Conservation (phyloP, 2,329 filamentous ascomycete genomes). For the Trichophyton equinum region DNA sequence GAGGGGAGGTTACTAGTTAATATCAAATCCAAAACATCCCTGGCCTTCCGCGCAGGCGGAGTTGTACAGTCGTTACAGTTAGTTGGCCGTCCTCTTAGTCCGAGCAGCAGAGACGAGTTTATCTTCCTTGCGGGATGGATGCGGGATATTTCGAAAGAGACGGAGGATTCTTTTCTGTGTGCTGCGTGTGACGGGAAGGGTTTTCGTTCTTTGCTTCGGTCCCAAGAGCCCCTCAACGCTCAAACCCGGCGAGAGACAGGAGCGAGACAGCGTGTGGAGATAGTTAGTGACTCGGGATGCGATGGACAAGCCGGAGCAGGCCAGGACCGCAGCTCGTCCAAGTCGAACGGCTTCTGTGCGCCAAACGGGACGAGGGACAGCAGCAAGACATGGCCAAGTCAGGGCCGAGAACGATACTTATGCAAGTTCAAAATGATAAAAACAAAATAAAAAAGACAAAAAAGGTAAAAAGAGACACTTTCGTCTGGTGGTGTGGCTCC, state of each 20-base stretch:
- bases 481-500: background rate
- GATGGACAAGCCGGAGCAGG: background rate
- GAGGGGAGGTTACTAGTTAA: background rate
- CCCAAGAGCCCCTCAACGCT: background rate
- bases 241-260: background rate
- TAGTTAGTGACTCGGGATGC: background rate
- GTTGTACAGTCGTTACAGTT: background rate
- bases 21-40: background rate
- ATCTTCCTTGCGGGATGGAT: background rate
- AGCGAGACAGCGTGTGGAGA: background rate
- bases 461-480: background rate
- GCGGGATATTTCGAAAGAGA: background rate
- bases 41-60: background rate
- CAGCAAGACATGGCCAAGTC: background rate
- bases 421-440: background rate
- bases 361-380: background rate
- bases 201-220: too few relatives aligned
- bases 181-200: background rate
- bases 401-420: background rate
- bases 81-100: too few relatives aligned
- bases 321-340: background rate
- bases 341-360: background rate
- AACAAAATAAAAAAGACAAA: background rate
- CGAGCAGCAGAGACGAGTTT: background rate
- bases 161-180: background rate